phyloP scores from a whole-genome alignment of 768 basidiomycete species.

The Lactifluus hygrophoroides region DNA sequence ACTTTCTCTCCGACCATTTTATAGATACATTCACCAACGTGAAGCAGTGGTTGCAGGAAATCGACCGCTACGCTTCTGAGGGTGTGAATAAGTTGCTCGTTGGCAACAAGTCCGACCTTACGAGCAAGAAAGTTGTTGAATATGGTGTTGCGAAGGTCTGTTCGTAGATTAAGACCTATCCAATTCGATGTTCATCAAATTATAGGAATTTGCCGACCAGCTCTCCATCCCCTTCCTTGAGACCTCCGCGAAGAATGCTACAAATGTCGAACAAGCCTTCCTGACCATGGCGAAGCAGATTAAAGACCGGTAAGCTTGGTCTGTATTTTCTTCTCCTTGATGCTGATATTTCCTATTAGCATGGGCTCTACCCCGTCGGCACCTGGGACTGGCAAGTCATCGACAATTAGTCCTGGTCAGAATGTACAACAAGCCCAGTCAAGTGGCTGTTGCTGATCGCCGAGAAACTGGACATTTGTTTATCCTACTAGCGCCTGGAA shows the following conservation, averaged over 20 bases:
- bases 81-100: slow-evolving; percentile 98
- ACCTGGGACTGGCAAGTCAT: slow-evolving; percentile 68
- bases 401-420: slow-evolving; percentile 79
- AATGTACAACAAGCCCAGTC: slow-evolving; percentile 68
- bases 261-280: slow-evolving; percentile 98
- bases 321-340: neutral
- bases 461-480: slow-evolving; percentile 19
- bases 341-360: slow-evolving; percentile 31
- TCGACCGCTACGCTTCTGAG: slow-evolving; percentile 93
- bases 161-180: neutral
- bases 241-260: slow-evolving; percentile 98
- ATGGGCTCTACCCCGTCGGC: slow-evolving; percentile 80
- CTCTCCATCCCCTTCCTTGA: slow-evolving; percentile 92
- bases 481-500: slow-evolving; percentile 18
- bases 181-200: neutral
- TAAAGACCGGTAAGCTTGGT: slow-evolving; percentile 63
- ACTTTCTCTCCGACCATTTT: slow-evolving; percentile 2
- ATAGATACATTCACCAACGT: slow-evolving; percentile 91
- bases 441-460: slow-evolving; percentile 69
- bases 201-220: slow-evolving; percentile 90
- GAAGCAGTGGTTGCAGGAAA: slow-evolving; percentile 92
- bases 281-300: slow-evolving; percentile 97
- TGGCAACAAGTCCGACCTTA: slow-evolving; percentile 98
- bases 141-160: slow-evolving; percentile 78
- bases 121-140: slow-evolving; percentile 92